Evolutionary conservation across 441 rosid genomes (phyloP), one percentile per base, ranked within the genome.

Genomic region (Adansonia rubrostipa): DNA sequence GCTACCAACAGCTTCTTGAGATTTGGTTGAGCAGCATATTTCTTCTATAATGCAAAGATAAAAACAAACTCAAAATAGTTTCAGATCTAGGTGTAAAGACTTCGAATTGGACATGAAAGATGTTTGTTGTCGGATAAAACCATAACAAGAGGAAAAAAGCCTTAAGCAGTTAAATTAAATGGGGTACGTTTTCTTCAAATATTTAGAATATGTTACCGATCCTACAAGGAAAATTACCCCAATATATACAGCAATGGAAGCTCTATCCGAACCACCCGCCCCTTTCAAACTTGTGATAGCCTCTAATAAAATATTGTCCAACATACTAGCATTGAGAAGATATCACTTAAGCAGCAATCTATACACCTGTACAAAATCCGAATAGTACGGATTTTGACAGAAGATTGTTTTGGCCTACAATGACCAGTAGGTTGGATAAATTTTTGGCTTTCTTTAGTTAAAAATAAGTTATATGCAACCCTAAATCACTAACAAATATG

Each of bases 231-330:
- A 61, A 50, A 42, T 15, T 80, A 96, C 99, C 97, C 94, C 95
- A 71, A 91, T 86, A 84, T 87, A 92, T 76, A 45, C 54, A 69
- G 92, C 82, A 78, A 96, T 92, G 19, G 92, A 87, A 75, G 91
- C 87, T 72, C 83, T 84, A 64, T 94, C 97, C 82, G 93, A 92
- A 85, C 97, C 97, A 80, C 84, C 76, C 4, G 89, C 87, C 84
- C 81, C 94, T 84, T 88, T 88, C 90, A 89, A 83, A 72, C 82
- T 87, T 24, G 90, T 76, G 63, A 96, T 88, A 62, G 97, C 92
- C 81, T 94, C 97, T 67, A 92, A 44, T 60, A 96, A 89, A 56
- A 89, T 82, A 79, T 85, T 88, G 68, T 92, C 98, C 93, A 92
- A 84, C 87, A 98, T 94, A 80, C 86, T 86, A 76, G 67, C 60